A percentile compares a stretch with the other conserved stretches of the same genome.
These are phyloP conservation scores for Furcasterigmium furcatum DNA, from an alignment of 2,329 filamentous ascomycete species.

Conservation along the genomic window DNA sequence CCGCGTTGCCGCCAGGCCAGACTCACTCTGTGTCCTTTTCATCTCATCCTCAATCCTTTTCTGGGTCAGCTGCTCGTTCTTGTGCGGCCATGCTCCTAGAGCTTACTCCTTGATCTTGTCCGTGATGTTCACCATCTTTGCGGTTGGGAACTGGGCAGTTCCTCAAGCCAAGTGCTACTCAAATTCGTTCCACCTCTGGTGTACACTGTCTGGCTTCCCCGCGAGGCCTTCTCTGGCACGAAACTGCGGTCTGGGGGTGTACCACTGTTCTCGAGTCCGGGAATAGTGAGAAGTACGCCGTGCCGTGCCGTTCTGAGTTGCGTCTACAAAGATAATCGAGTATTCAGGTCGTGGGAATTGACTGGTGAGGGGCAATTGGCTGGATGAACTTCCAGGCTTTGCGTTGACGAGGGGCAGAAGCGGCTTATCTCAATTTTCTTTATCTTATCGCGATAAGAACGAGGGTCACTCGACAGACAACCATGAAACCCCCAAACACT, in stretches of 20 bases:
- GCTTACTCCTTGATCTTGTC: constrained; percentile 99
- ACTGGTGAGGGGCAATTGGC: neutral
- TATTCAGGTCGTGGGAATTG: too few relatives aligned
- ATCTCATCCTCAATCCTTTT: constrained; percentile 98
- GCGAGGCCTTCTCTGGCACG: too few relatives aligned
- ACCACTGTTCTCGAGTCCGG: too few relatives aligned
- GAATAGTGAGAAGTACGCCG: too few relatives aligned
- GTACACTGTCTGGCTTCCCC: too few relatives aligned
- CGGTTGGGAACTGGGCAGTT: constrained; percentile 15
- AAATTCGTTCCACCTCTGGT: too few relatives aligned
- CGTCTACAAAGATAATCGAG: too few relatives aligned
- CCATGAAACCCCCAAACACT: too few relatives aligned
- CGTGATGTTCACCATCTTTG: constrained; percentile 95
- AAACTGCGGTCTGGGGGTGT: too few relatives aligned
- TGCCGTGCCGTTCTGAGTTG: too few relatives aligned
- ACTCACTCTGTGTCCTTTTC: constrained; percentile 93
- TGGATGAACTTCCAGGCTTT: neutral
- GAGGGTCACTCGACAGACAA: neutral
- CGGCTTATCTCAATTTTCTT: neutral
- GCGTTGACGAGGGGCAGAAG: constrained; percentile 7
- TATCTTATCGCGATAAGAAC: constrained; percentile 10
- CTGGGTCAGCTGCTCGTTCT: constrained; percentile 18
- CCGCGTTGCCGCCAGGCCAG: too few relatives aligned
- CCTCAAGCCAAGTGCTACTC: neutral
- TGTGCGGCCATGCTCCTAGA: too few relatives aligned